Evolutionary conservation across 2,329 filamentous ascomycete species (phyloP).

Genomic region (Dactylellina haptotyla): DNA sequence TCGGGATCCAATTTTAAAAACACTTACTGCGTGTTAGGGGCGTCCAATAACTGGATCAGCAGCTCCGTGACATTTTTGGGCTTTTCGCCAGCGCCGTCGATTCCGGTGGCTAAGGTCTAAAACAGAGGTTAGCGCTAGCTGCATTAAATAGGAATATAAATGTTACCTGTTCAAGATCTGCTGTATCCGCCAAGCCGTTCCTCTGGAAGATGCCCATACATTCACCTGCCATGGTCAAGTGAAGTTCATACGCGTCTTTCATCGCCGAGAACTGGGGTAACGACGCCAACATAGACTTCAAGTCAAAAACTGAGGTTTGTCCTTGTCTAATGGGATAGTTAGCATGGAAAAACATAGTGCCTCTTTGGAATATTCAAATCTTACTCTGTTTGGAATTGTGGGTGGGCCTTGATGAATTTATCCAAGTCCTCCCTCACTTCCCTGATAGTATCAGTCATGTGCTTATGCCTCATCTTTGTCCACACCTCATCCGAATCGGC

Average conservation of each 20-base stretch:
- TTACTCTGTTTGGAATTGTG: slow-evolving; percentile 82
- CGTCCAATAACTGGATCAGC: slow-evolving; percentile 86
- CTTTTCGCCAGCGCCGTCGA: slow-evolving; percentile 91
- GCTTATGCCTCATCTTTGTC: slow-evolving; percentile 90
- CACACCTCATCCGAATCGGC: slow-evolving; percentile 91
- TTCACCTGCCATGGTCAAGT: slow-evolving; percentile 95
- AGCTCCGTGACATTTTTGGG: slow-evolving; percentile 89
- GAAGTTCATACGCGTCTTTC: slow-evolving; percentile 93
- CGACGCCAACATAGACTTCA: slow-evolving; percentile 96
- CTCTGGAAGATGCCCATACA: slow-evolving; percentile 93
- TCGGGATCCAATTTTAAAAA: too few relatives aligned
- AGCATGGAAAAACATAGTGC: slow-evolving; percentile 21
- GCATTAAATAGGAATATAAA: slow-evolving; percentile 1
- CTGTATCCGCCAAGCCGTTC: slow-evolving; percentile 85
- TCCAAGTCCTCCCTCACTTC: slow-evolving; percentile 92
- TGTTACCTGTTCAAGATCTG: slow-evolving; percentile 80
- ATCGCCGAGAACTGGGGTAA: slow-evolving; percentile 93
- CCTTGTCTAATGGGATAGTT: slow-evolving; percentile 67
- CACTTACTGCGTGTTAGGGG: slow-evolving; percentile 67
- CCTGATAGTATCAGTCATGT: slow-evolving; percentile 98
- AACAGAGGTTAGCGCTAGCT: not conserved
- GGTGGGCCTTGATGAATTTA: slow-evolving; percentile 88
- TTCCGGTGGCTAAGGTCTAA: slow-evolving; percentile 81
- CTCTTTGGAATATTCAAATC: slow-evolving; percentile 44
- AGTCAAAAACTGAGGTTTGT: slow-evolving; percentile 82